Conservation (phyloP, 768 basidiomycete species). For the Amanita exitialis region DNA sequence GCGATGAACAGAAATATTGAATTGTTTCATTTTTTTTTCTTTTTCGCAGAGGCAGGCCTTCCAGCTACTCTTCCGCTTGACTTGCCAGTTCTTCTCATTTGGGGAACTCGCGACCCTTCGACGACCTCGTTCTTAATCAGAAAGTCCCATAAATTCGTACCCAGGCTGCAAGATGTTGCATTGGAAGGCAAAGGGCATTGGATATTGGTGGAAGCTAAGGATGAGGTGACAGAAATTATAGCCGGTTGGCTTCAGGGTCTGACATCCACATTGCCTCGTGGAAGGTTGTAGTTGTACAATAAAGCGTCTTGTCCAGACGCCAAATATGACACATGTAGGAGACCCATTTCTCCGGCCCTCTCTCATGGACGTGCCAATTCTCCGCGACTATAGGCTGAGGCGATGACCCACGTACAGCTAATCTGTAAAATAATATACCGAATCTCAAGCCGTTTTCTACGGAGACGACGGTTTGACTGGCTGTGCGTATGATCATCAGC, state of each 20-base stretch:
- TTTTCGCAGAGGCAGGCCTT: slow-evolving; percentile 33
- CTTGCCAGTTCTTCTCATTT: slow-evolving; percentile 52
- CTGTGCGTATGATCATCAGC: no score
- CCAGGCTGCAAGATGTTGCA: slow-evolving; percentile 37
- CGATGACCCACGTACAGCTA: no score
- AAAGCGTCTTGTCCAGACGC: no score
- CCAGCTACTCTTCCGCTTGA: slow-evolving; percentile 30
- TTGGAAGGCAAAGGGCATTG: slow-evolving; percentile 57
- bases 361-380: no score
- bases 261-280: slow-evolving; percentile 12
- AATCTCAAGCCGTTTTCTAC: no score
- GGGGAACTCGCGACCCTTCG: slow-evolving; percentile 46
- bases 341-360: no score
- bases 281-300: slow-evolving; percentile 8
- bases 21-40: not conserved
- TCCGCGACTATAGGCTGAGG: no score
- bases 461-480: no score
- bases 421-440: no score
- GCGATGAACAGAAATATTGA: not conserved
- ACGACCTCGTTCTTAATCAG: slow-evolving; percentile 29
- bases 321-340: no score
- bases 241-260: slow-evolving; percentile 33
- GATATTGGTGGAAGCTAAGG: slow-evolving; percentile 54
- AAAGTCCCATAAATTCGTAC: slow-evolving; percentile 39
- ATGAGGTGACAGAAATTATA: slow-evolving; percentile 41